Evolutionary conservation across 495 filamentous ascomycete genomes (phyloP).

Genomic region (Tetracladium marchalianum): DNA sequence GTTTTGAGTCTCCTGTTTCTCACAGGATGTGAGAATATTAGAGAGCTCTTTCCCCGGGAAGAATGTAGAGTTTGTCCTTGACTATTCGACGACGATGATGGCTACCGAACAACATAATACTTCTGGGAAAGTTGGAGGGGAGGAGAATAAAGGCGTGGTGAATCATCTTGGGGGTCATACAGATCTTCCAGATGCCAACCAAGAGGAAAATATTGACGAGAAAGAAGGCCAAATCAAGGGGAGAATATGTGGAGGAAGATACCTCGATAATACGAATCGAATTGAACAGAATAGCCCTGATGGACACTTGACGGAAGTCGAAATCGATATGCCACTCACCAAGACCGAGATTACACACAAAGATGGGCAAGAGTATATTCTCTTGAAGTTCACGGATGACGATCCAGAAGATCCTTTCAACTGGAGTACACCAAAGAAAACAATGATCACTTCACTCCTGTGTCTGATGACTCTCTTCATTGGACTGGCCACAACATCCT

Average conservation of each 20-base stretch:
- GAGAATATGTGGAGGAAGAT: conserved; percentile 29
- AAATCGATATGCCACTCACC: conserved; percentile 33
- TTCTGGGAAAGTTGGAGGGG: not conserved
- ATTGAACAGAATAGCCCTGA: conserved; percentile 12
- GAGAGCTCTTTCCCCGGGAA: not conserved
- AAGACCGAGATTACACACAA: conserved; percentile 22
- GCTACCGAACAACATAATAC: not conserved
- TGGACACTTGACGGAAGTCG: conserved; percentile 27
- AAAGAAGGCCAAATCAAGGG: conserved; percentile 11
- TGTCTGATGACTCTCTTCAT: conserved; percentile 39
- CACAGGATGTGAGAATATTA: not conserved
- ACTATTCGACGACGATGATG: not conserved
- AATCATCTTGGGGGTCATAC: not conserved
- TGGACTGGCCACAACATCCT: conserved; percentile 37
- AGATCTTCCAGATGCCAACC: not conserved
- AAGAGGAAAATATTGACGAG: conserved; percentile 3
- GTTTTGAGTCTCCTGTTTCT: not conserved
- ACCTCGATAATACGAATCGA: conserved; percentile 17
- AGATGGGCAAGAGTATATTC: conserved; percentile 25
- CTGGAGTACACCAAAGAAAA: conserved; percentile 28
- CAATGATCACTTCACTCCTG: conserved; percentile 32
- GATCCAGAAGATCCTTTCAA: conserved; percentile 39
- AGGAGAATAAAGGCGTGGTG: not conserved
- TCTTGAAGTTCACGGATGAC: conserved; percentile 29
- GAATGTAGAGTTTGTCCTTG: not conserved